Evolutionary conservation across 768 basidiomycete genomes (phyloP).

Genomic region (Hypholoma fasciculare): DNA sequence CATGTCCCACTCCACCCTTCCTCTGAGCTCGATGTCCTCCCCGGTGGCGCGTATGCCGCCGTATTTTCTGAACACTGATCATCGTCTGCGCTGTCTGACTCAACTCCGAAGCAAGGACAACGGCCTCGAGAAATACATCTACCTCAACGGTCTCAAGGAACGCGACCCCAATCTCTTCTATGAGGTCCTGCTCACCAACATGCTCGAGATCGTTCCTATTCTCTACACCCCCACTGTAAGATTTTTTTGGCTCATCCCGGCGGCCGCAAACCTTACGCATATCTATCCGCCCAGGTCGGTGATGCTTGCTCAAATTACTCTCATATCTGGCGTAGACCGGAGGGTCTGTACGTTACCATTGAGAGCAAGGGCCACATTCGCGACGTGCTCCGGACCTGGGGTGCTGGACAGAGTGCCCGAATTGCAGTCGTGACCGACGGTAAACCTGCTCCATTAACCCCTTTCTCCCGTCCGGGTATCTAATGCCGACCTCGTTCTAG

Average conservation of each 20-base stretch:
- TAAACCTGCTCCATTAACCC: slow-evolving; percentile 12
- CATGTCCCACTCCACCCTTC: slow-evolving; percentile 20
- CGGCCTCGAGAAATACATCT: slow-evolving; percentile 71
- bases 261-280: slow-evolving; percentile 2
- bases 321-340: slow-evolving; percentile 65
- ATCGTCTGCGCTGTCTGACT: slow-evolving; percentile 53
- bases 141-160: slow-evolving; percentile 61
- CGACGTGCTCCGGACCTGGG: slow-evolving; percentile 55
- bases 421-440: slow-evolving; percentile 84
- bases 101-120: slow-evolving; percentile 58
- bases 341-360: slow-evolving; percentile 63
- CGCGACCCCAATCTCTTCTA: slow-evolving; percentile 70
- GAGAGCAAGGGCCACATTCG: slow-evolving; percentile 66
- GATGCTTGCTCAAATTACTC: slow-evolving; percentile 74
- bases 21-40: slow-evolving; percentile 16
- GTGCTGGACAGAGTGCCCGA: slow-evolving; percentile 41
- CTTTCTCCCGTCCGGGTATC: neutral
- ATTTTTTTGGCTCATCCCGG: neutral
- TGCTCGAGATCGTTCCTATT: slow-evolving; percentile 68
- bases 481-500: slow-evolving; percentile 26
- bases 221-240: slow-evolving; percentile 74
- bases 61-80: slow-evolving; percentile 47
- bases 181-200: slow-evolving; percentile 56
- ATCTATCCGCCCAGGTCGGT: slow-evolving; percentile 44
- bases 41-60: slow-evolving; percentile 41